These are phyloP conservation scores for Ceratonia siliqua DNA, from an alignment of 306 rosid species.

Conservation along the genomic window DNA sequence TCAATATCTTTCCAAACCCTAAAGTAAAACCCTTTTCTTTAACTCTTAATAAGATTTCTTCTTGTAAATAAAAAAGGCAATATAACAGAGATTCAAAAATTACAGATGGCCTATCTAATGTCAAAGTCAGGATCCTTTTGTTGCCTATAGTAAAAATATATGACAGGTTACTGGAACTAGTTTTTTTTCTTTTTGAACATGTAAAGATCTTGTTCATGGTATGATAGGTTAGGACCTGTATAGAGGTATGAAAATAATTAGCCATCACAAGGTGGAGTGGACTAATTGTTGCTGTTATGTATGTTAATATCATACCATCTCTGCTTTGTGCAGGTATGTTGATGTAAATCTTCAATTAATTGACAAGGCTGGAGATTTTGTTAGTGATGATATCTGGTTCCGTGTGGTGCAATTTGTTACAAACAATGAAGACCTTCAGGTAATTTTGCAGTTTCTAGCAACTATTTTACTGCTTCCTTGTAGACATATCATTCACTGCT, in stretches of 20 bases:
- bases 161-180: not conserved
- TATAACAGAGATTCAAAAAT: not conserved
- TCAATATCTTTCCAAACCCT: not conserved
- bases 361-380: constrained; percentile 99
- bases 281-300: not conserved
- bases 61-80: not conserved
- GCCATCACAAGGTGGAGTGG: not conserved
- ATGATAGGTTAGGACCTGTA: not conserved
- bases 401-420: constrained; percentile 98
- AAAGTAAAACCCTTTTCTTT: not conserved
- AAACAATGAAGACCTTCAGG: constrained; percentile 98
- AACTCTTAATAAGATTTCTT: not conserved
- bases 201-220: not conserved
- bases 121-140: not conserved
- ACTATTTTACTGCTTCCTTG: constrained; percentile 31
- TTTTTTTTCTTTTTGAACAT: not conserved
- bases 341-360: constrained; percentile 96
- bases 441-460: constrained; percentile 41
- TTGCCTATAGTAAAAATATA: not conserved
- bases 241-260: not conserved
- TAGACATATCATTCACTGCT: constrained; percentile 34
- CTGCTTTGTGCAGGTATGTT: constrained; percentile 67
- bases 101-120: constrained; percentile 5
- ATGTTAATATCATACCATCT: constrained; percentile 21
- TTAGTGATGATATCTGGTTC: constrained; percentile 97